A percentile compares a stretch with the other conserved stretches of the same genome.
phyloP scores from a whole-genome alignment of 495 filamentous ascomycete genomes.

The Annulohypoxylon moriforme region DNA sequence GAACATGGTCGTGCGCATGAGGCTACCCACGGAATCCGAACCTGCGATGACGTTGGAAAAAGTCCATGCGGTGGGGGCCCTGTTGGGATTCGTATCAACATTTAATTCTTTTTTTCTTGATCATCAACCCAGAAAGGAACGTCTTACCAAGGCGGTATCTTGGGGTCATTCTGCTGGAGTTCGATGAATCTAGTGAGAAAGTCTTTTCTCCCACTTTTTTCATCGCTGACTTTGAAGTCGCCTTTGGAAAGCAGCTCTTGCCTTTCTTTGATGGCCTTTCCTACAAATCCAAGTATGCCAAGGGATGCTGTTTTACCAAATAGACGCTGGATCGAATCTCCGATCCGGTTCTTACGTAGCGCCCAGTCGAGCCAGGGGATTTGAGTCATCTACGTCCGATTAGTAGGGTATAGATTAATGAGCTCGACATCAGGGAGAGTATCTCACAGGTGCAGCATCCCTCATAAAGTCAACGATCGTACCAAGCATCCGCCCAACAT shows the following conservation, averaged over 20 bases:
- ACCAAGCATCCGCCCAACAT: slow-evolving; percentile 61
- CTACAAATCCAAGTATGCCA: slow-evolving; percentile 4
- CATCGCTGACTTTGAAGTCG: not conserved
- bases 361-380: slow-evolving; percentile 54
- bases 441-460: slow-evolving; percentile 44
- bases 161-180: not conserved
- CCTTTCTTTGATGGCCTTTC: slow-evolving; percentile 5
- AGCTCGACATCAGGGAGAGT: not conserved
- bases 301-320: slow-evolving; percentile 6
- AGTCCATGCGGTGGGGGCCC: slow-evolving; percentile 48
- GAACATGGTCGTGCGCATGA: slow-evolving; percentile 63
- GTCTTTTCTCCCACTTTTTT: not conserved
- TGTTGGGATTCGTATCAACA: slow-evolving; percentile 2
- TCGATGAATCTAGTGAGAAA: slow-evolving; percentile 3
- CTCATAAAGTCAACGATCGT: slow-evolving; percentile 51
- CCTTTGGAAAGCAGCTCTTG: not conserved
- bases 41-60: slow-evolving; percentile 66
- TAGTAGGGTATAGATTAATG: not conserved
- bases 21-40: slow-evolving; percentile 67
- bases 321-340: not conserved
- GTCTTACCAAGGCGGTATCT: not conserved
- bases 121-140: no score
- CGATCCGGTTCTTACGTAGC: slow-evolving; percentile 14
- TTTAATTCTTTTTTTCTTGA: not conserved
- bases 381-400: slow-evolving; percentile 48